Base-by-base conservation (phyloP, 2,329 filamentous ascomycete genomes). In the Phymatotrichopsis omnivora region DNA sequence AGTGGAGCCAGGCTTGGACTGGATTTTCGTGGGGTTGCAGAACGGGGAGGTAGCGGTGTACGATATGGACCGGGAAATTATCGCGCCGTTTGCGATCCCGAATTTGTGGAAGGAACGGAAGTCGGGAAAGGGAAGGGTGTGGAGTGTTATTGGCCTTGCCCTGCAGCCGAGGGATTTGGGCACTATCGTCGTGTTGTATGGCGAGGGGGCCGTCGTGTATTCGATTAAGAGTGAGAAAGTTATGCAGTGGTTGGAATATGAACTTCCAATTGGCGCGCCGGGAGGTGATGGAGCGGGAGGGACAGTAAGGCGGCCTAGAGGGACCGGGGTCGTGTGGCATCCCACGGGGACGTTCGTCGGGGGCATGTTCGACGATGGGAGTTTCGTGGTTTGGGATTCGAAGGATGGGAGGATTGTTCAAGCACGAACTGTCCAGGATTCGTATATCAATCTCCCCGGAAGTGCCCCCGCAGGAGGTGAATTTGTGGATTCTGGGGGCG, bases 91-190 rank as follows among this genome's bases (percentile, higher is more conserved):
- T 63, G 78, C 76, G 46, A 76, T 98, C 41, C 81, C 85, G 10
- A 94, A 94, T 61, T 76, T 94, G 47, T 96, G 89, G 89, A 70
- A 71, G 39, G 75, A 83, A 53, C 72, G 73, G 50, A n/a, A n/a
- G n/a, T 82, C 85, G 54, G 77, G 83, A 0, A 74, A 74, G 44
- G 75, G 79, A 7, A 72, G 78, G 37, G 65, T 78, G 8, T 68
- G 74, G 10, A 72, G 76, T 2, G 70, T 96, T 25, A 74, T 95
- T 14, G 81, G 80, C 12, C 68, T 98, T 60, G 76, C 85, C 49
- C 72, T 96, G 56, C 91, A 96, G 60, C 87, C 91, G 2, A 75
- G 86, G 57, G 91, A 98, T 61, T 84, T 96, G 54, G 91, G 91
- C 4, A 86, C 85, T 59, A 70, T 98, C 20, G 66, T 98, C 46